Evolutionary conservation across 2,329 filamentous ascomycete genomes (phyloP).

Genomic region (Parastagonospora avenae): DNA sequence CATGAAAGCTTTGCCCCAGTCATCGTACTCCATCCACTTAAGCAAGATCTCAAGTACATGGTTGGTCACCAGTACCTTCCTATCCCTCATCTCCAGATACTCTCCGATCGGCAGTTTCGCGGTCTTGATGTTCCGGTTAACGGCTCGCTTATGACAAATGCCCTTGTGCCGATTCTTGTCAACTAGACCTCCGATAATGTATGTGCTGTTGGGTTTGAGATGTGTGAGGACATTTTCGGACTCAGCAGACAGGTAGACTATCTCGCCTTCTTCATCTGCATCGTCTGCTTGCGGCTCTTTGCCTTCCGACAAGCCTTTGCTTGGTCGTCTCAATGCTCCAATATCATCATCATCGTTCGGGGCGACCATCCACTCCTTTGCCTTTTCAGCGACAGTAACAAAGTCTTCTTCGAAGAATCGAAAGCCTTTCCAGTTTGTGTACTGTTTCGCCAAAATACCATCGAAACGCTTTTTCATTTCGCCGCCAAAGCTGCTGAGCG

Average conservation of each 20-base stretch:
- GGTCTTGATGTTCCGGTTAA: slow-evolving; percentile 77
- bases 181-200: slow-evolving; percentile 91
- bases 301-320: slow-evolving; percentile 48
- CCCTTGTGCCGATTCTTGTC: slow-evolving; percentile 97
- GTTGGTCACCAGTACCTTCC: slow-evolving; percentile 88
- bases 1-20: slow-evolving; percentile 91
- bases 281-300: slow-evolving; percentile 21
- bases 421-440: slow-evolving; percentile 80
- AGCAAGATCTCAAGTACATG: slow-evolving; percentile 98
- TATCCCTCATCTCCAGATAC: slow-evolving; percentile 87
- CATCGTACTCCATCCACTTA: slow-evolving; percentile 83
- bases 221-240: slow-evolving; percentile 83
- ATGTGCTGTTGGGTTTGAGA: slow-evolving; percentile 85
- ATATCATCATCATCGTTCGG: slow-evolving; percentile 63
- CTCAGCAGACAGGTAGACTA: slow-evolving; percentile 91
- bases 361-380: slow-evolving; percentile 70
- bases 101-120: slow-evolving; percentile 94
- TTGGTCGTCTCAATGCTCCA: slow-evolving; percentile 57
- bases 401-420: slow-evolving; percentile 77
- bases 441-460: slow-evolving; percentile 70
- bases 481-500: slow-evolving; percentile 78
- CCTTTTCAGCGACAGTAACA: slow-evolving; percentile 67
- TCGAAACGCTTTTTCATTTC: slow-evolving; percentile 79
- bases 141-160: slow-evolving; percentile 83
- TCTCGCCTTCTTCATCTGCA: slow-evolving; percentile 55